Base-by-base conservation (phyloP, 257 asterid species). In the Solanum bulbocastanum region DNA sequence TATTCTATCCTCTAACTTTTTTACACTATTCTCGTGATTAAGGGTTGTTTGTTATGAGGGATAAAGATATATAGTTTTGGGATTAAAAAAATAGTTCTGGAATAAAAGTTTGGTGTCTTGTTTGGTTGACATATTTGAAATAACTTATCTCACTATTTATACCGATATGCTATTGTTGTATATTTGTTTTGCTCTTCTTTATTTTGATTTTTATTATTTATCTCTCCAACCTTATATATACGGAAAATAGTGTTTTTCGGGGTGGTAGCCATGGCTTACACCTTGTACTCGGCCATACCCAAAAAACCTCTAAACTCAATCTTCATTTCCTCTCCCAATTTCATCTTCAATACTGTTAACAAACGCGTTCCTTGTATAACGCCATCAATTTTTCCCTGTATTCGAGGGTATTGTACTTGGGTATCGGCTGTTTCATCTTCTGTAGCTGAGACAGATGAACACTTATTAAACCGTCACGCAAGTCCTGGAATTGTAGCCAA, bases 401-500 rank as follows among this genome's bases (percentile, higher is more conserved):
- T 30, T 30, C 25, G 49, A 74, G 69, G 78, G 37, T 87, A 73
- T 65, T 84, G 68, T 86, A 69, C 16, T 33, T 33, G 56, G 33
- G 22, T 56, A 23, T 87, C 91, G 74, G 87, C 81, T 32, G 44
- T 68, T 87, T 35, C 83, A 71, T 84, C 90, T 18, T 89, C 89
- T 73, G 42, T 87, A 20, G 62, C 86, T 84, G 60, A 83, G 18
- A 71, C 91, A 22, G 93, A 88, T 30, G 92, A 86, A 40, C 91
- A 62, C 71, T 62, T 62, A n/a, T 62, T 62, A n/a, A 25, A 86
- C 33, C 84, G 87, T 86, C 88, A 86, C 56, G 86, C 92, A 73
- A 96, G 98, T 91, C 90, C 93, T 4, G 78, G 90, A 72, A 95
- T 96, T 46, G 97, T 97, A 37, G 91, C 95, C n/a, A 88, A 93